phyloP scores from a whole-genome alignment of 768 basidiomycete species.

The Russula olivacea region DNA sequence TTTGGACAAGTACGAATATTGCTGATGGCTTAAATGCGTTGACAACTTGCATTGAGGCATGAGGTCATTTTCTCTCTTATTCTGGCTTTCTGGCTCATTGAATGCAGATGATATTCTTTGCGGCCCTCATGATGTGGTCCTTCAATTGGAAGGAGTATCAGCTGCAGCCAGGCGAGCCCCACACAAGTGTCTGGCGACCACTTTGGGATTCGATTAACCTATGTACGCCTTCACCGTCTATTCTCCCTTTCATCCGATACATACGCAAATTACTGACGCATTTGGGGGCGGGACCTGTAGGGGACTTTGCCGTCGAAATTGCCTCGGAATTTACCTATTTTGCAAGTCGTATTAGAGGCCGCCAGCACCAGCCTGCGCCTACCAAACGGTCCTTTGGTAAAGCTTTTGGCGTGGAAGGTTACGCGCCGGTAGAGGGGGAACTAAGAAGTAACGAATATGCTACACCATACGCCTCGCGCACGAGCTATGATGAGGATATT shows the following conservation, averaged over 20 bases:
- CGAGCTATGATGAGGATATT: slow-evolving; percentile 18
- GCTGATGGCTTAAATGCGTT: slow-evolving; percentile 80
- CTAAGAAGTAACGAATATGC: not conserved
- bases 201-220: slow-evolving; percentile 61
- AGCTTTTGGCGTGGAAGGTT: slow-evolving; percentile 19
- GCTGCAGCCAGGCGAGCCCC: slow-evolving; percentile 33
- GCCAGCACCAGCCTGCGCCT: slow-evolving; percentile 3
- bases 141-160: slow-evolving; percentile 67
- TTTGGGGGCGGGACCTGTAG: not conserved
- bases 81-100: slow-evolving; percentile 12
- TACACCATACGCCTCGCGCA: not conserved
- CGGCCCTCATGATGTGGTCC: slow-evolving; percentile 76
- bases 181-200: slow-evolving; percentile 61
- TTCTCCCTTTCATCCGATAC: not conserved
- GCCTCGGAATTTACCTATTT: slow-evolving; percentile 56
- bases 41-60: slow-evolving; percentile 76
- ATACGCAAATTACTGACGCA: not conserved
- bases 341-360: slow-evolving; percentile 37
- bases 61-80: slow-evolving; percentile 9
- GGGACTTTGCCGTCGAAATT: slow-evolving; percentile 46
- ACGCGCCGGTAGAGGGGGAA: not conserved
- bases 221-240: slow-evolving; percentile 32
- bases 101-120: slow-evolving; percentile 75
- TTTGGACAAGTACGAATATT: slow-evolving; percentile 82
- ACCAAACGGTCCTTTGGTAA: slow-evolving; percentile 1